Conservation (phyloP, 1,284 basidiomycete genomes). For the Takashimella koratensis region DNA sequence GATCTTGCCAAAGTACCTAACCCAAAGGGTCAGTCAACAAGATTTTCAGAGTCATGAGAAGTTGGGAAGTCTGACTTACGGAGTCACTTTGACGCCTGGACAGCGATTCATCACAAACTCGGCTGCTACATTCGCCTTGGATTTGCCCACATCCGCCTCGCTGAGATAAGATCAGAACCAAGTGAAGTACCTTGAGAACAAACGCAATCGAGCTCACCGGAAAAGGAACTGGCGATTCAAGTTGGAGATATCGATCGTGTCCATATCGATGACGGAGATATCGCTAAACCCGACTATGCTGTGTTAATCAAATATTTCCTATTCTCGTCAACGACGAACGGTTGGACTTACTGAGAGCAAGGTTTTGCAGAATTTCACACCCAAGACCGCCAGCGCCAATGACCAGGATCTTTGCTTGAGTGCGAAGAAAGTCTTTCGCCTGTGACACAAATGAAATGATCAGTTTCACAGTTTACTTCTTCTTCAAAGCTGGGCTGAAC, state of each 20-base stretch:
- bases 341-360: conserved; percentile 60
- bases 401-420: conserved; percentile 86
- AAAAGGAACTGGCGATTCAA: conserved; percentile 98
- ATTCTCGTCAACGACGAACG: conserved; percentile 6
- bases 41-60: too few relatives aligned
- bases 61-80: conserved; percentile 72
- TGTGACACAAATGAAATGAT: conserved; percentile 43
- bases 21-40: conserved; percentile 1
- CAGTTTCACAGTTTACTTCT: background rate
- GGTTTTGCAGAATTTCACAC: conserved; percentile 90
- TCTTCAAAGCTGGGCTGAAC: too few relatives aligned
- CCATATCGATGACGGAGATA: conserved; percentile 99
- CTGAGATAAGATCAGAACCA: conserved; percentile 48
- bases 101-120: conserved; percentile 94
- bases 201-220: conserved; percentile 68
- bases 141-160: conserved; percentile 76
- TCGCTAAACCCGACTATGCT: conserved; percentile 94
- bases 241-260: conserved; percentile 99
- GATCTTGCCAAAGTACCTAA: conserved; percentile 91
- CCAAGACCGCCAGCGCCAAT: conserved; percentile 94
- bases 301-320: conserved; percentile 2
- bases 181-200: too few relatives aligned
- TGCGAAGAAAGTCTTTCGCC: conserved; percentile 83
- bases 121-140: conserved; percentile 91
- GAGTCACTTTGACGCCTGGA: conserved; percentile 87